Evolutionary conservation across 1,284 basidiomycete genomes (phyloP).

Genomic region (Sporisorium iseilematis-ciliati): DNA sequence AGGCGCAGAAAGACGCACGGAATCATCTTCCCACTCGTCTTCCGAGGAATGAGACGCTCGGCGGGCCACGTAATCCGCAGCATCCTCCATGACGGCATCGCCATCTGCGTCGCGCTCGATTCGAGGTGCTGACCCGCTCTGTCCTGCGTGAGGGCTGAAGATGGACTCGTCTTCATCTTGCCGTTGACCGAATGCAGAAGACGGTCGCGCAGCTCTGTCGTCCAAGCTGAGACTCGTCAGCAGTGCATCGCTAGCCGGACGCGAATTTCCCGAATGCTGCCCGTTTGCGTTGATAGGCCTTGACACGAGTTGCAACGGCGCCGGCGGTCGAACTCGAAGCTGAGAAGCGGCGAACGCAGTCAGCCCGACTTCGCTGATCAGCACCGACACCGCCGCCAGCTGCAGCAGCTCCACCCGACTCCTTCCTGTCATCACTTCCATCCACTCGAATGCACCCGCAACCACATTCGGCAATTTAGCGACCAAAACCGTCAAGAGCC

Average conservation of each 20-base stretch:
- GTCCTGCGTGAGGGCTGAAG: neutral
- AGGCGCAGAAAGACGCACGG: neutral
- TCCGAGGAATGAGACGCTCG: conserved; percentile 26
- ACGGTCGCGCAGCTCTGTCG: conserved; percentile 8
- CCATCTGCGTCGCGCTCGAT: conserved; percentile 31
- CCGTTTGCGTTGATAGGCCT: conserved; percentile 16
- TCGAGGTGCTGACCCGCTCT: neutral
- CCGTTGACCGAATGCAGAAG: neutral
- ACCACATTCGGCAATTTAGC: neutral
- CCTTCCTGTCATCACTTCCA: neutral
- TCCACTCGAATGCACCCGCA: neutral
- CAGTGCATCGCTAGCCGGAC: conserved; percentile 10
- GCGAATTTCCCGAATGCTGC: neutral
- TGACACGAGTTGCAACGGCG: conserved; percentile 37
- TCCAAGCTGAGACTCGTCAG: conserved; percentile 36
- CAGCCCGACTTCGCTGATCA: conserved; percentile 17
- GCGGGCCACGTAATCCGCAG: conserved; percentile 16
- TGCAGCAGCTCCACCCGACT: conserved; percentile 5
- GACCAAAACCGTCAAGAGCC: neutral
- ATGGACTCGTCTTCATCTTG: neutral
- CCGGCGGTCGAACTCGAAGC: conserved; percentile 20
- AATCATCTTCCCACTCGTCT: conserved; percentile 17
- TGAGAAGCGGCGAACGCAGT: conserved; percentile 14
- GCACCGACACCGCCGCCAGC: conserved; percentile 7
- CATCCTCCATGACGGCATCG: conserved; percentile 46